phyloP scores from a whole-genome alignment of 805 yeast species.

The Metschnikowia vanudenii region DNA sequence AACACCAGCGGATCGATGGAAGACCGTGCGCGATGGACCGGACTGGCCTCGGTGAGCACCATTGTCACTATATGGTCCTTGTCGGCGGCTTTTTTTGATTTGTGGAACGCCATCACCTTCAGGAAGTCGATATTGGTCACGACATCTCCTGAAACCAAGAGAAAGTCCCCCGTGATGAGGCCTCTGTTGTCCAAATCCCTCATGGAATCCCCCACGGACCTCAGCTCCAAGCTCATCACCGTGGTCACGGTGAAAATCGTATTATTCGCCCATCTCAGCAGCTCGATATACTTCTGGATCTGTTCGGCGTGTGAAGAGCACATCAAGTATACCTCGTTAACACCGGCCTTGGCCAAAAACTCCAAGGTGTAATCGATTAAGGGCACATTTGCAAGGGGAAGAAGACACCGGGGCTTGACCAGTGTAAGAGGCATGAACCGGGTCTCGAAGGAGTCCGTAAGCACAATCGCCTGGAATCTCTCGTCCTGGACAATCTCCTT shows the following conservation, averaged over 20 bases:
- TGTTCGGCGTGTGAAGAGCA: slow-evolving; percentile 90
- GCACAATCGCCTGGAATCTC: slow-evolving; percentile 87
- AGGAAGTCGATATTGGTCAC: slow-evolving; percentile 86
- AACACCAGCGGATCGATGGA: slow-evolving; percentile 81
- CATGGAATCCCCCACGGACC: slow-evolving; percentile 97
- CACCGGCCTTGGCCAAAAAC: slow-evolving; percentile 87
- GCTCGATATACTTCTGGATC: slow-evolving; percentile 76
- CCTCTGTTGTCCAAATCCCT: slow-evolving; percentile 92
- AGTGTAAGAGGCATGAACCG: slow-evolving; percentile 91
- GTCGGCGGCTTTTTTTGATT: slow-evolving; percentile 66
- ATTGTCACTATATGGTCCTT: slow-evolving; percentile 92
- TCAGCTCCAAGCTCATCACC: slow-evolving; percentile 77
- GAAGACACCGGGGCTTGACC: slow-evolving; percentile 81
- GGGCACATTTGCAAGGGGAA: slow-evolving; percentile 92
- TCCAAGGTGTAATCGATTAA: slow-evolving; percentile 92
- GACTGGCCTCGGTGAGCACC: slow-evolving; percentile 84
- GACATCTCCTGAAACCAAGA: slow-evolving; percentile 90
- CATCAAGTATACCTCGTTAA: slow-evolving; percentile 83
- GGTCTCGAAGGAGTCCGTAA: slow-evolving; percentile 90
- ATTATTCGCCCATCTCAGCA: slow-evolving; percentile 67
- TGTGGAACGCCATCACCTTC: slow-evolving; percentile 71
- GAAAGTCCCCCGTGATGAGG: slow-evolving; percentile 82
- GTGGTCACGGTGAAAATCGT: slow-evolving; percentile 82
- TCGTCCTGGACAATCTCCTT: slow-evolving; percentile 65
- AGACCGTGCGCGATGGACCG: slow-evolving; percentile 81